Conservation (phyloP, 805 yeast species). For the Cyberlindnera meyerae region DNA sequence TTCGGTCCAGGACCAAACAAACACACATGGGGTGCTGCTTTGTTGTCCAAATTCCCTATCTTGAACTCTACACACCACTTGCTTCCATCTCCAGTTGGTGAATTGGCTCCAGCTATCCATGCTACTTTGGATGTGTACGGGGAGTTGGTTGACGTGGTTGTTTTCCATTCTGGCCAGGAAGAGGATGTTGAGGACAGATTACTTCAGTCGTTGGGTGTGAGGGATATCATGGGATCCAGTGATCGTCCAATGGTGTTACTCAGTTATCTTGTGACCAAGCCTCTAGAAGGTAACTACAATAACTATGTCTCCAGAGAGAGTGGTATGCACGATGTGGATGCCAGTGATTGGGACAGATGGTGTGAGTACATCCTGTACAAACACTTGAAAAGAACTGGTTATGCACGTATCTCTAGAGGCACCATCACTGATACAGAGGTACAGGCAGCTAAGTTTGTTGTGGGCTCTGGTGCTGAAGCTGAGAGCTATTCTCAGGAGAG, state of each 20-base stretch:
- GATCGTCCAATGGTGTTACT: constrained; percentile 79
- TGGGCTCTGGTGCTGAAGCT: constrained; percentile 21
- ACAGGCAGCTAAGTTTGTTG: constrained; percentile 82
- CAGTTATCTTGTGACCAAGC: constrained; percentile 87
- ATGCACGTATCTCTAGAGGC: constrained; percentile 89
- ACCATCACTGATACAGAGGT: constrained; percentile 96
- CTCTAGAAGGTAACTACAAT: constrained; percentile 84
- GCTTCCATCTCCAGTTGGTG: constrained; percentile 96
- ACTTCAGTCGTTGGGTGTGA: constrained; percentile 71
- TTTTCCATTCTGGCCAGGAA: constrained; percentile 97
- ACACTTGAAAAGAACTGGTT: constrained; percentile 80
- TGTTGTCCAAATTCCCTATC: constrained; percentile 92
- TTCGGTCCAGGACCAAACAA: constrained; percentile 97
- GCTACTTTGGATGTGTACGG: constrained; percentile 94
- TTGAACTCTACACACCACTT: constrained; percentile 84
- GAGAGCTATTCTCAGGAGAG: constrained; percentile 50
- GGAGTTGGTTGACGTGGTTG: constrained; percentile 82
- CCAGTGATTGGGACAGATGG: constrained; percentile 96
- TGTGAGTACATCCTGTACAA: constrained; percentile 93
- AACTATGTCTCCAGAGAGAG: constrained; percentile 80
- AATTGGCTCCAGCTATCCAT: constrained; percentile 95
- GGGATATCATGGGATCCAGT: constrained; percentile 77
- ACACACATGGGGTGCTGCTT: constrained; percentile 97
- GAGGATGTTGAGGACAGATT: constrained; percentile 94
- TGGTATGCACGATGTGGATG: constrained; percentile 91